phyloP scores from a whole-genome alignment of 108 stramenopile genomes.

The Cyclotella distinguenda region DNA sequence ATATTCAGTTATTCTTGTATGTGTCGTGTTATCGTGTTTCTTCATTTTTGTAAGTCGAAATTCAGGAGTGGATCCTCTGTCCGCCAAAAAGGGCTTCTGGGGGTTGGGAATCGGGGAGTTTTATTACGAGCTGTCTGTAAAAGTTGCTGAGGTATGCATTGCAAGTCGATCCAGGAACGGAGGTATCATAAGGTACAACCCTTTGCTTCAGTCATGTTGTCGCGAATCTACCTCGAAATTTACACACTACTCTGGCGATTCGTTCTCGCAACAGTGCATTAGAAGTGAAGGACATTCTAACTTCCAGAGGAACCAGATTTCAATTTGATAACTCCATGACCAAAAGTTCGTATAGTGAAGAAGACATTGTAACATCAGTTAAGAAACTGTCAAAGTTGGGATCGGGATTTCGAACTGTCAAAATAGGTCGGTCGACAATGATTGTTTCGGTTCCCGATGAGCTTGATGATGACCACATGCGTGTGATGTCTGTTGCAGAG shows the following conservation, averaged over 20 bases:
- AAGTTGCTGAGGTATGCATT: constrained; percentile 93
- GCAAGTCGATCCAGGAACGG: constrained; percentile 90
- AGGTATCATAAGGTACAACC: constrained; percentile 79
- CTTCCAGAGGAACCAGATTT: constrained; percentile 58
- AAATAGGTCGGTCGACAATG: constrained; percentile 69
- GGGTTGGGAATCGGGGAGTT: constrained; percentile 88
- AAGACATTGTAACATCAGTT: constrained; percentile 77
- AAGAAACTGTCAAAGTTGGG: constrained; percentile 73
- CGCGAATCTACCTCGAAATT: background rate
- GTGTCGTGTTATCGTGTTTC: background rate
- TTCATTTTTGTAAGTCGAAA: background rate
- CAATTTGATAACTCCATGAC: constrained; percentile 39
- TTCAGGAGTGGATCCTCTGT: constrained; percentile 74
- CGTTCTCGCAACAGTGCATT: constrained; percentile 35
- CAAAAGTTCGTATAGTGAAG: constrained; percentile 54
- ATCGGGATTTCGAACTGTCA: constrained; percentile 82
- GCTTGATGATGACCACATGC: constrained; percentile 83
- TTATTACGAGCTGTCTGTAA: constrained; percentile 98
- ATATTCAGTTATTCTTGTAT: background rate
- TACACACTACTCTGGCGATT: too few species aligned
- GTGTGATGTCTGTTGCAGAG: constrained; percentile 72
- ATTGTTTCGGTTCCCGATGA: constrained; percentile 86
- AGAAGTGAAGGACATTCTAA: constrained; percentile 72
- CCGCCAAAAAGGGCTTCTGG: constrained; percentile 81
- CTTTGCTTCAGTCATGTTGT: background rate